Conservation (phyloP, 1,284 basidiomycete genomes). For the Sanghuangporus sanghuang region DNA sequence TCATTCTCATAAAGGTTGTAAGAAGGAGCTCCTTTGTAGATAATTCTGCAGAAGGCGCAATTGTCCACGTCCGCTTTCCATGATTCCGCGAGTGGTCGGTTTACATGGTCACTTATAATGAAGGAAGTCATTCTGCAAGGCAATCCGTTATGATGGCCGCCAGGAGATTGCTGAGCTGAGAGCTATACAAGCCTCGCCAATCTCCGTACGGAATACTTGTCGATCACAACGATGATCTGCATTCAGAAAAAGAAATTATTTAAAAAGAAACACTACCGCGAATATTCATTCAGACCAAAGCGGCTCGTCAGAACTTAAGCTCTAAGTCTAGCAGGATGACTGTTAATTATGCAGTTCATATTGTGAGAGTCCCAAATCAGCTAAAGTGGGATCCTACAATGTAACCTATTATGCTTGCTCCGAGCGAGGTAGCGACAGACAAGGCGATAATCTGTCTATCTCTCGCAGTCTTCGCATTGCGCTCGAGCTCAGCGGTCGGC, state of each 20-base stretch:
- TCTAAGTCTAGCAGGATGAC: slow-evolving; percentile 39
- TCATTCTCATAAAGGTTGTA: slow-evolving; percentile 60
- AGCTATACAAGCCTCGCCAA: too few species aligned
- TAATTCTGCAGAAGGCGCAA: slow-evolving; percentile 63
- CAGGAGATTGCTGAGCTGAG: too few species aligned
- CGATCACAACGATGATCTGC: slow-evolving; percentile 10
- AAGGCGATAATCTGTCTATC: slow-evolving; percentile 15
- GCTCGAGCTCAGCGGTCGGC: neutral
- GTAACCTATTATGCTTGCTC: slow-evolving; percentile 24
- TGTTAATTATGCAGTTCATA: slow-evolving; percentile 59
- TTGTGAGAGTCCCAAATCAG: slow-evolving; percentile 32
- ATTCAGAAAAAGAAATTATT: too few species aligned
- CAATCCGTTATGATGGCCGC: neutral
- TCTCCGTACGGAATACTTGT: neutral
- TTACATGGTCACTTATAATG: slow-evolving; percentile 59
- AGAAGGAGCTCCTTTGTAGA: slow-evolving; percentile 41
- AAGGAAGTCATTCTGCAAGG: slow-evolving; percentile 57
- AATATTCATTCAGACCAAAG: too few species aligned
- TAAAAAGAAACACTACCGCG: too few species aligned
- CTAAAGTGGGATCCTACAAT: slow-evolving; percentile 4
- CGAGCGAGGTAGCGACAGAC: slow-evolving; percentile 20
- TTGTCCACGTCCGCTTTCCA: slow-evolving; percentile 39
- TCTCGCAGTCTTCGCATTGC: neutral
- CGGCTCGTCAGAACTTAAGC: too few species aligned
- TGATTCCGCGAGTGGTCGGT: slow-evolving; percentile 35